These are phyloP conservation scores for Coemansia sp. DNA, from an alignment of 192 early-diverging fungal genomes.

Conservation along the genomic window DNA sequence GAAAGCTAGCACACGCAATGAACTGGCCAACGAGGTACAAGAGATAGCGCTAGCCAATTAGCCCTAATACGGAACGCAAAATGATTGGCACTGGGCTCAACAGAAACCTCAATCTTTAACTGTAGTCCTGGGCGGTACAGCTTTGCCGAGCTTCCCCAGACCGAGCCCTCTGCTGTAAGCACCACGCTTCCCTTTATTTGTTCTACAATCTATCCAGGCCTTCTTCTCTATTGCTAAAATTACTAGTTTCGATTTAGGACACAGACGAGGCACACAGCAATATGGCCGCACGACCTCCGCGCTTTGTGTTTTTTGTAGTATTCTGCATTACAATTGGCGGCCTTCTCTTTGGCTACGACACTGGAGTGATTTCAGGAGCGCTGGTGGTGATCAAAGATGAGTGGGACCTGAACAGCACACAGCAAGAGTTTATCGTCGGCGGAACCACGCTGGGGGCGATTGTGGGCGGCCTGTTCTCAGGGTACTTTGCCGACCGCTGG, in stretches of 20 bases:
- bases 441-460: constrained; percentile 58
- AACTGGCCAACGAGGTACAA: constrained; percentile 30
- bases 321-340: constrained; percentile 57
- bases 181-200: neutral
- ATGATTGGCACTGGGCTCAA: constrained; percentile 1
- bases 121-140: neutral
- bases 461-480: constrained; percentile 66
- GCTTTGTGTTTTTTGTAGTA: constrained; percentile 50
- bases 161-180: constrained; percentile 29
- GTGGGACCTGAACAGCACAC: constrained; percentile 45
- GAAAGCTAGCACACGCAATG: constrained; percentile 6
- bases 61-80: neutral
- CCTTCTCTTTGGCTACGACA: constrained; percentile 58
- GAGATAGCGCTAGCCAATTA: neutral
- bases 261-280: neutral
- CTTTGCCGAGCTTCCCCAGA: constrained; percentile 14
- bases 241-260: constrained; percentile 1
- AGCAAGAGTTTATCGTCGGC: constrained; percentile 54
- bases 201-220: neutral
- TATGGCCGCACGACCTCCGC: constrained; percentile 31
- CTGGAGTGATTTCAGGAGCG: constrained; percentile 55
- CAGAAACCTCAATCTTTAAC: neutral
- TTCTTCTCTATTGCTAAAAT: neutral
- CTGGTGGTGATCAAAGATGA: constrained; percentile 52
- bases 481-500: constrained; percentile 66